These are phyloP conservation scores for Talaromyces sp. DNA, from an alignment of 2,329 filamentous ascomycete genomes.

Conservation along the genomic window DNA sequence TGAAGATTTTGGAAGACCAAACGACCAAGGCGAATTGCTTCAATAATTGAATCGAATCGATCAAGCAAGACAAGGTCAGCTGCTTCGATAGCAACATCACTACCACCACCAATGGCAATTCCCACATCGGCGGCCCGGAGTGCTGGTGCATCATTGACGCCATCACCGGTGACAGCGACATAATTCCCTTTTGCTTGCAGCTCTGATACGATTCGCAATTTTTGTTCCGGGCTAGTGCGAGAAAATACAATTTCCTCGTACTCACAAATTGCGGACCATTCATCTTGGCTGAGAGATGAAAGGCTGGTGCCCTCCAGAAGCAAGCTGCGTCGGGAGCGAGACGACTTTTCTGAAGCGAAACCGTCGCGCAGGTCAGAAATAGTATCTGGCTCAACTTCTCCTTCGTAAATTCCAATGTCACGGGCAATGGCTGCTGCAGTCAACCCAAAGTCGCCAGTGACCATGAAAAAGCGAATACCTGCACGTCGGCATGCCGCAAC, in stretches of 20 bases:
- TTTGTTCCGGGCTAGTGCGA: conserved; percentile 48
- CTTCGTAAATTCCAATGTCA: conserved; percentile 47
- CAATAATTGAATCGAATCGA: conserved; percentile 37
- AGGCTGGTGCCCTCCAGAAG: conserved; percentile 69
- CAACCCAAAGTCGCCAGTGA: conserved; percentile 46
- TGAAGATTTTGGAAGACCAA: conserved; percentile 42
- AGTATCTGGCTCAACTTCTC: conserved; percentile 55
- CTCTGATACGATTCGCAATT: conserved; percentile 47
- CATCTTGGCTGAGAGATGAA: conserved; percentile 63
- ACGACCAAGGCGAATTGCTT: conserved; percentile 36
- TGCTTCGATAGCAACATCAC: conserved; percentile 46
- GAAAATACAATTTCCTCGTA: conserved; percentile 57
- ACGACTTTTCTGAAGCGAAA: conserved; percentile 19
- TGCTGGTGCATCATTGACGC: conserved; percentile 42
- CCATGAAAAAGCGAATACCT: conserved; percentile 48
- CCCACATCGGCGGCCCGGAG: conserved; percentile 37
- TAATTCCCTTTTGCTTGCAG: conserved; percentile 41
- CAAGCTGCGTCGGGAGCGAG: conserved; percentile 52
- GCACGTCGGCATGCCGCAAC: conserved; percentile 40
- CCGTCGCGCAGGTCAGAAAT: conserved; percentile 55
- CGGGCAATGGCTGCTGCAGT: conserved; percentile 46
- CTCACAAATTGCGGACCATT: conserved; percentile 67
- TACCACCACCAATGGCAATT: conserved; percentile 40
- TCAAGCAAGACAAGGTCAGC: conserved; percentile 43
- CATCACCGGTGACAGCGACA: conserved; percentile 46